Percentiles rank a stretch among this genome's conserved stretches.
Conservation (phyloP, 2,329 filamentous ascomycete species). For the Pseudogymnoascus sp. region DNA sequence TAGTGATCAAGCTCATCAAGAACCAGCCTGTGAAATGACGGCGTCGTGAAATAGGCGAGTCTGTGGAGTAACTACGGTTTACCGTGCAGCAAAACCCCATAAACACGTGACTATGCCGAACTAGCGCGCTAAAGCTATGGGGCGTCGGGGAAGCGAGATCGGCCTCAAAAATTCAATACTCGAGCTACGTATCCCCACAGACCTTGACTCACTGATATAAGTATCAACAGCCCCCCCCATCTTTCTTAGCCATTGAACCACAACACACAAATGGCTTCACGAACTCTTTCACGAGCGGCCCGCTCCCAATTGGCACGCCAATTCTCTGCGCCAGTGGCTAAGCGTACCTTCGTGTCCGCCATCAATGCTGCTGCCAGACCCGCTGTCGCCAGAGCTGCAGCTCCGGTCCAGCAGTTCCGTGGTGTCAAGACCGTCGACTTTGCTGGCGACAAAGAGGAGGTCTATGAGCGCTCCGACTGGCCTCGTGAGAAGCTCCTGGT, state of each 20-base stretch:
- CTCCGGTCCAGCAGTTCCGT: conserved; percentile 50
- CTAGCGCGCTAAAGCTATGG: not conserved
- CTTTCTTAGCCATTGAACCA: conserved; percentile 13
- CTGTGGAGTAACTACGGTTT: not conserved
- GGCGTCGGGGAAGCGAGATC: conserved; percentile 8
- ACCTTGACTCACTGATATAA: conserved; percentile 18
- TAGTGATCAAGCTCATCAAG: not conserved
- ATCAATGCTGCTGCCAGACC: conserved; percentile 47
- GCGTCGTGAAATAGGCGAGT: not conserved
- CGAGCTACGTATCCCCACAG: conserved; percentile 3
- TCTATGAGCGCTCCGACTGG: conserved; percentile 98
- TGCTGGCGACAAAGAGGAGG: conserved; percentile 86
- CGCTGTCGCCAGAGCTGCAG: conserved; percentile 39
- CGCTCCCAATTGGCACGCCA: conserved; percentile 55
- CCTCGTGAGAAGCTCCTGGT: conserved; percentile 95
- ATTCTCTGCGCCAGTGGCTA: conserved; percentile 49
- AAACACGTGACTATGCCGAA: conserved; percentile 1
- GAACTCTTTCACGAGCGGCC: conserved; percentile 61
- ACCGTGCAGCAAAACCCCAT: not conserved
- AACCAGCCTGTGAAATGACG: not conserved
- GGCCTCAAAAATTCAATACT: conserved; percentile 4
- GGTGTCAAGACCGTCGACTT: conserved; percentile 99
- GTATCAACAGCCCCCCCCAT: conserved; percentile 21
- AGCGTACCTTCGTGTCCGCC: conserved; percentile 54
- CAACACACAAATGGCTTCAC: conserved; percentile 62